Conservation (phyloP, 495 filamentous ascomycete genomes). For the Tuber melanosporum region DNA sequence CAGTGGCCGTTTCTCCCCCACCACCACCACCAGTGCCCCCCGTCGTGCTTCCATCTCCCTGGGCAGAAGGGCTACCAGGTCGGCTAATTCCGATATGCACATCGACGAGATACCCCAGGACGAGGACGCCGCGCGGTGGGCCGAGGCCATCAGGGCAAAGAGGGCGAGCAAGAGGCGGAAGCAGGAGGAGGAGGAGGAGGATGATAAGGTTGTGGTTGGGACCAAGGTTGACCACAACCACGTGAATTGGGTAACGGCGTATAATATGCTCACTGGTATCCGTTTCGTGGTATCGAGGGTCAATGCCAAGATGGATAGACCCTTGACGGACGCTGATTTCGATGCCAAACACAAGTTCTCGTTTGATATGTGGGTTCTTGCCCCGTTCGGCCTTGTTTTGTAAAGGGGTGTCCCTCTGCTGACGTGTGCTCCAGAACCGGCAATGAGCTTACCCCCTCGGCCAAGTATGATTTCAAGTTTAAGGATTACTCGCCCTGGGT, state of each 20-base stretch:
- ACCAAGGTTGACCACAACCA: slow-evolving; percentile 97
- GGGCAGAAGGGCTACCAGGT: slow-evolving; percentile 72
- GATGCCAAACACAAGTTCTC: slow-evolving; percentile 91
- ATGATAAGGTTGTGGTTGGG: slow-evolving; percentile 81
- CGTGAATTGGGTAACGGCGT: slow-evolving; percentile 95
- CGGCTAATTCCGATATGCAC: slow-evolving; percentile 72
- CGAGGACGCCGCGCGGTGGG: slow-evolving; percentile 84
- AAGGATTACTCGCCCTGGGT: slow-evolving; percentile 99
- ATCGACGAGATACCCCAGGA: slow-evolving; percentile 79
- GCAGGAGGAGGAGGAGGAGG: slow-evolving; percentile 87
- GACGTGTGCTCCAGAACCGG: slow-evolving; percentile 59
- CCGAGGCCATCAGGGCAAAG: slow-evolving; percentile 85
- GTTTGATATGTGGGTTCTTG: slow-evolving; percentile 75
- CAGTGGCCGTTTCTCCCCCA: slow-evolving; percentile 77
- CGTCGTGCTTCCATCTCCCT: slow-evolving; percentile 77
- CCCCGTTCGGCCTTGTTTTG: background rate
- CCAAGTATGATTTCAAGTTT: slow-evolving; percentile 99
- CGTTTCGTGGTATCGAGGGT: slow-evolving; percentile 93
- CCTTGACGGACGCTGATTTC: slow-evolving; percentile 84
- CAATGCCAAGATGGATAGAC: slow-evolving; percentile 91
- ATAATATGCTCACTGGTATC: slow-evolving; percentile 99
- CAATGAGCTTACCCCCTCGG: slow-evolving; percentile 93
- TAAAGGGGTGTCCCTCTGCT: background rate
- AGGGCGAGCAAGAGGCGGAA: slow-evolving; percentile 72
- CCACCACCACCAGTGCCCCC: slow-evolving; percentile 48